Evolutionary conservation across 2,329 filamentous ascomycete species (phyloP), one percentile per base, ranked within the genome.

Genomic region (Didymella pinodella): DNA sequence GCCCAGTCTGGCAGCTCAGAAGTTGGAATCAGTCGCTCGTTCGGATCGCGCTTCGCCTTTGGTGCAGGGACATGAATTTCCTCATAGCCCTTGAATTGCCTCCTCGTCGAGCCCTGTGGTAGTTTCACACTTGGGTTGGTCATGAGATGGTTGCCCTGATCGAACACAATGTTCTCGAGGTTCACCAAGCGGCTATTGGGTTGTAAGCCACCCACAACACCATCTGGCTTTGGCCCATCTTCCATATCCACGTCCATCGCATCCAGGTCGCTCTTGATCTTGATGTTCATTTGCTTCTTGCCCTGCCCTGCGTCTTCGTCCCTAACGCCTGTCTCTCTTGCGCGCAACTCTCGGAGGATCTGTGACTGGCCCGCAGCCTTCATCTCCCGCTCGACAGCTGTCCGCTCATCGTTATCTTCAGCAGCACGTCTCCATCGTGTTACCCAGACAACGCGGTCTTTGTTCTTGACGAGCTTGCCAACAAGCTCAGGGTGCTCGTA

Each of bases 71-170:
- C 93, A 74, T 99, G 95, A 58, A 98, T 97, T 74, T 99, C 95
- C 78, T 99, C 95, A 68, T 98, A 99, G 32, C 95, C 95, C 78
- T 99, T 99, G 81, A 97, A 97, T 0, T 91, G 92, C 47, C 93
- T 87, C 78, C 98, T 97, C 0, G 92, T 97, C 2, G 95, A 97
- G 11, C 95, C 95, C 75, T 97, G 92, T 0, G 95, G 95, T 20
- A 99, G 84, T 63, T 91, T 90, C 46, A 99, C 95, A 74, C 93
- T 97, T 7, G 93, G 91, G 70, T 99, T 99, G n/a, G 95, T 98
- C 94, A 98, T 99, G 43, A 99, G 84, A 81, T 99, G 95, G 71
- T 98, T 99, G 52, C 95, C 95, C 78, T 98, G 94, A 68, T 98
- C 95, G 74, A 99, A 99, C 38, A 97, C 86, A 32, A 99, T 86